Evolutionary conservation across 805 yeast species (phyloP), one percentile per base, ranked within the genome.

Genomic region (Saccharomyces eubayanus): DNA sequence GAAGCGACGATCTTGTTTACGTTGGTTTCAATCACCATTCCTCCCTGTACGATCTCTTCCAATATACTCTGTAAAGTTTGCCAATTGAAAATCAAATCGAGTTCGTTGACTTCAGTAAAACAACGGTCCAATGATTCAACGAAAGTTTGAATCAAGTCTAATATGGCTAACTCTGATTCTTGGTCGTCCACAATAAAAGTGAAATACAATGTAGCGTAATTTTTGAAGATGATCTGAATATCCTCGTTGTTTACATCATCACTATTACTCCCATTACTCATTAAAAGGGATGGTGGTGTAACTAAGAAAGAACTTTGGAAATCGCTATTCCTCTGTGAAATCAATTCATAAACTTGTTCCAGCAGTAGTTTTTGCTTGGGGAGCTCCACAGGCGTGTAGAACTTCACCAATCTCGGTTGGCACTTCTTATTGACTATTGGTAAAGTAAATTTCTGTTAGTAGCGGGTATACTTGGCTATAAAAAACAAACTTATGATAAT

Each of bases 61-160:
- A 91, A 70, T 1, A 92, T 97, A 1, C 96, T 85, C 67, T 92
- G 95, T 31, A 92, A 74, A 5, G 90, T 95, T 71, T 94, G 97
- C 98, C 99, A 94, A 16, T 97, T 97, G 72, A 91, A 92, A n/a
- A 94, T 97, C 57, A 94, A 76, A 71, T 94, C 99, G 61, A 94
- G 76, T 67, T 94, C 99, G 69, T 97, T 91, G 6, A 94, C 99
- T 64, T 90, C 91, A 57, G 84, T 84, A 71, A 94, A 94, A 70
- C 99, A 94, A 55, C 86, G 82, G 67, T 94, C 96, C 59, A 94
- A 77, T 51, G 96, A 87, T 69, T 94, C 97, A 2, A 94, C 99
- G 76, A 94, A 92, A 46, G 94, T 97, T 68, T 94, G 99, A 54
- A 94, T 92, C 65, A 94, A 73, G 69, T 94, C 99, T 47, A 94